These are phyloP conservation scores for Cucurbita pepo DNA, from an alignment of 306 rosid species.

Conservation along the genomic window DNA sequence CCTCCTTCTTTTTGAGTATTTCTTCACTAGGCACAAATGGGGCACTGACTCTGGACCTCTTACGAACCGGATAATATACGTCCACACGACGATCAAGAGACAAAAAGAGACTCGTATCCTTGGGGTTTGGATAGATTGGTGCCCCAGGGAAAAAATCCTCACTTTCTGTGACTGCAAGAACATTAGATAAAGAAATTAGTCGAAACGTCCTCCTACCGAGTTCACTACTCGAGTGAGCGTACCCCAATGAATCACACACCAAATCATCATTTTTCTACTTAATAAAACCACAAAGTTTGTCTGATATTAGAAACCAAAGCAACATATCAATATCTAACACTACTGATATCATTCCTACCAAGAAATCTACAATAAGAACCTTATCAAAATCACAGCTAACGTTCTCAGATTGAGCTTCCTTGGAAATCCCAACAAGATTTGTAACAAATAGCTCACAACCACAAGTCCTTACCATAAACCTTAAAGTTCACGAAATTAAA, in stretches of 20 bases:
- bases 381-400: not conserved
- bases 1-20: slow-evolving; percentile 43
- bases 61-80: slow-evolving; percentile 41
- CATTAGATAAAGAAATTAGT: not conserved
- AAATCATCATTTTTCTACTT: not conserved
- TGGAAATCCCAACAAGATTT: not conserved
- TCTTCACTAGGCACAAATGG: slow-evolving; percentile 40
- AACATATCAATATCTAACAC: not conserved
- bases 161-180: slow-evolving; percentile 35
- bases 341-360: not conserved
- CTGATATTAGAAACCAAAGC: not conserved
- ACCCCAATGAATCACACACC: not conserved
- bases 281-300: not conserved
- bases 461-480: not conserved
- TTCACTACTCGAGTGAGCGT: not conserved
- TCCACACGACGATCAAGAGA: slow-evolving; percentile 56
- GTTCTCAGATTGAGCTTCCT: not conserved
- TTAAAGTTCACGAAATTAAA: not conserved
- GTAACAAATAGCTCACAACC: not conserved
- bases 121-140: slow-evolving; percentile 55
- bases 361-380: not conserved
- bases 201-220: not conserved
- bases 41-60: slow-evolving; percentile 52
- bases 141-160: slow-evolving; percentile 70
- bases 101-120: slow-evolving; percentile 60